Evolutionary conservation across 2,329 filamentous ascomycete species (phyloP).

Genomic region (Colletotrichum chrysophilum): DNA sequence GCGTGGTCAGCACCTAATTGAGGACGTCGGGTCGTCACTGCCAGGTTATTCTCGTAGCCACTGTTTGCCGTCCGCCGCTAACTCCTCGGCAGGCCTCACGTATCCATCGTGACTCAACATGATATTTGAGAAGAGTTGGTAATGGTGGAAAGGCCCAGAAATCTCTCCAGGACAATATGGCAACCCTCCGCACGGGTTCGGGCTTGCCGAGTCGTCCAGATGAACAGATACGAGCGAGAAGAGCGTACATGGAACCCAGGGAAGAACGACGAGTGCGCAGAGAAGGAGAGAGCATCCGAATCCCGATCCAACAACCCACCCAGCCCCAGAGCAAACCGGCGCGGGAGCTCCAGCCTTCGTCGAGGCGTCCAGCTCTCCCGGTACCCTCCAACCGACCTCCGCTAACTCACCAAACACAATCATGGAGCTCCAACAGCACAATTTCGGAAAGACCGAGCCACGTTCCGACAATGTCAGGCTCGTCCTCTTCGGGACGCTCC

Average conservation of each 20-base stretch:
- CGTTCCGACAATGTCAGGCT: conserved; percentile 35
- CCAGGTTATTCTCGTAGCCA: conserved; percentile 20
- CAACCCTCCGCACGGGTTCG: conserved; percentile 44
- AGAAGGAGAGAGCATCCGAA: conserved; percentile 12
- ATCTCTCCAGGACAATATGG: conserved; percentile 42
- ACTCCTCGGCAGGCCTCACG: background rate
- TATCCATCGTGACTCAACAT: conserved; percentile 13
- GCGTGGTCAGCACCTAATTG: conserved; percentile 25
- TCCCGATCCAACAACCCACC: background rate
- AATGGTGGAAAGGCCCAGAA: conserved; percentile 24
- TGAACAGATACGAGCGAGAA: conserved; percentile 37
- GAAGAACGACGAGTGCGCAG: conserved; percentile 12
- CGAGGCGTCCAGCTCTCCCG: conserved; percentile 31
- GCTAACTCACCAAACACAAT: conserved; percentile 47
- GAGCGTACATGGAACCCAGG: conserved; percentile 21
- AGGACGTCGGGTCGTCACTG: conserved; percentile 4
- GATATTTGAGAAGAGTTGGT: background rate
- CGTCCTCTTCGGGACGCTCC: conserved; percentile 37
- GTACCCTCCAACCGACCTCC: conserved; percentile 35
- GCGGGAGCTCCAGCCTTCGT: conserved; percentile 39
- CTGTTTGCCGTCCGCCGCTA: background rate
- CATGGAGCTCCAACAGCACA: conserved; percentile 43
- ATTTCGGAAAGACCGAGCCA: conserved; percentile 37
- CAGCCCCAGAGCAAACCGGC: conserved; percentile 31
- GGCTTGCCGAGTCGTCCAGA: conserved; percentile 45